Conservation (phyloP, 2,329 filamentous ascomycete species). For the Ascosphaera pollenicola region DNA sequence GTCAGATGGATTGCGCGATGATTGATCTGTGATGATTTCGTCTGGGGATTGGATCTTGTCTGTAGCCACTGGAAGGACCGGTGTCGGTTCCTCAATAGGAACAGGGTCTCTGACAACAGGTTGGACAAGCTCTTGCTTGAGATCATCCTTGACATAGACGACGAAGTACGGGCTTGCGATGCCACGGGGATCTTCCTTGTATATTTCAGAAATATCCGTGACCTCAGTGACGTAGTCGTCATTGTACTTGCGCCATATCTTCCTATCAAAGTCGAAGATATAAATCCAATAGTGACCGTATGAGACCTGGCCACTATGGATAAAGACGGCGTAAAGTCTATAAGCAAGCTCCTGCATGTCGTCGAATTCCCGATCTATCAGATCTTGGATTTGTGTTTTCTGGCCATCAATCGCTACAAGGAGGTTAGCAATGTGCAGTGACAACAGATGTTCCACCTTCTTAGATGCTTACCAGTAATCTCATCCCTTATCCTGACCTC, state of each 20-base stretch:
- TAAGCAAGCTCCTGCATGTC: constrained; percentile 48
- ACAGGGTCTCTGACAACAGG: constrained; percentile 29
- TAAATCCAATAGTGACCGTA: constrained; percentile 94
- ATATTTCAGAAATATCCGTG: constrained; percentile 42
- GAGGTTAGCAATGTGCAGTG: not conserved
- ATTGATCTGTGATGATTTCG: constrained; percentile 1
- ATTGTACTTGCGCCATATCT: constrained; percentile 85
- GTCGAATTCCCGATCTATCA: constrained; percentile 37
- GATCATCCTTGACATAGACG: constrained; percentile 54
- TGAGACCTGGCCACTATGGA: constrained; percentile 47
- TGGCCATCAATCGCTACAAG: not conserved
- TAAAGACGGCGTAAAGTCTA: constrained; percentile 74
- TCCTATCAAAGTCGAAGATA: constrained; percentile 67
- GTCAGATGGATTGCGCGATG: constrained; percentile 5
- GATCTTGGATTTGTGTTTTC: constrained; percentile 2
- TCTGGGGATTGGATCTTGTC: constrained; percentile 1
- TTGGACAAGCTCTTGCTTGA: constrained; percentile 36
- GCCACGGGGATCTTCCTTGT: constrained; percentile 37
- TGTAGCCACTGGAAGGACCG: not conserved
- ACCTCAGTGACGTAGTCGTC: constrained; percentile 58
- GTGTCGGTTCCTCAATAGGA: not conserved
- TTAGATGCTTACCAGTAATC: constrained; percentile 18
- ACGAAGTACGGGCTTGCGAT: constrained; percentile 62
- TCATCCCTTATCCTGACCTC: constrained; percentile 24
- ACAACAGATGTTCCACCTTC: not conserved